Percentiles rank a stretch among this genome's conserved stretches.
Evolutionary conservation across 2,329 filamentous ascomycete species (phyloP).

Genomic region (Fusarium nanum): DNA sequence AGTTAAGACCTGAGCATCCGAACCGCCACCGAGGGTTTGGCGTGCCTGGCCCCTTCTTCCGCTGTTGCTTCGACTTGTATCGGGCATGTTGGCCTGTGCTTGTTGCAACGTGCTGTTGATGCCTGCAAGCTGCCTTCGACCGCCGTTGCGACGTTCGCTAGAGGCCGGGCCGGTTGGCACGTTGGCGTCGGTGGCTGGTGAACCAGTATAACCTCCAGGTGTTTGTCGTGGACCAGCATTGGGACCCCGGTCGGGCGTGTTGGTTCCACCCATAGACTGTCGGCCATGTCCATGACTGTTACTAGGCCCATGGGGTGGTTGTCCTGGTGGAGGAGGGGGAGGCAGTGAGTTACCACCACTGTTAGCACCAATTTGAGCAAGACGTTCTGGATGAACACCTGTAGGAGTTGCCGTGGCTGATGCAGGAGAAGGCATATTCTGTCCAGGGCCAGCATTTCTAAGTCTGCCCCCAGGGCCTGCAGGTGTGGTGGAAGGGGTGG

Average conservation of each 20-base stretch:
- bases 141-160: constrained; percentile 55
- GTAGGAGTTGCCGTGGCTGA: constrained; percentile 45
- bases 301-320: constrained; percentile 41
- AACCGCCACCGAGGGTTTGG: constrained; percentile 62
- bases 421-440: constrained; percentile 41
- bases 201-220: constrained; percentile 38
- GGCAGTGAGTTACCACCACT: constrained; percentile 38
- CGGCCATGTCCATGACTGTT: constrained; percentile 44
- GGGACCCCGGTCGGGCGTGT: constrained; percentile 49
- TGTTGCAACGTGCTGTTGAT: constrained; percentile 70
- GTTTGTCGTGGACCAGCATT: constrained; percentile 43
- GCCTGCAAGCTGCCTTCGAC: constrained; percentile 66
- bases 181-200: constrained; percentile 44
- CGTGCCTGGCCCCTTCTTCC: constrained; percentile 52
- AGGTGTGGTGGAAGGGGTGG: constrained; percentile 46
- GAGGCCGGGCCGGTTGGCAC: constrained; percentile 54
- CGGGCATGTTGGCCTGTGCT: constrained; percentile 58
- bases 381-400: constrained; percentile 63
- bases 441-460: constrained; percentile 51
- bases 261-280: constrained; percentile 47
- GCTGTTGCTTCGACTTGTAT: constrained; percentile 52
- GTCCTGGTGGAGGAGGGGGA: constrained; percentile 51
- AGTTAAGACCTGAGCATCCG: constrained; percentile 67
- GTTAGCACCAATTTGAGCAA: constrained; percentile 59
- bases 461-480: constrained; percentile 56